A percentile compares a stretch with the other conserved stretches of the same genome.
Evolutionary conservation across 805 yeast genomes (phyloP).

Genomic region (Hanseniaspora pseudoguilliermondii): DNA sequence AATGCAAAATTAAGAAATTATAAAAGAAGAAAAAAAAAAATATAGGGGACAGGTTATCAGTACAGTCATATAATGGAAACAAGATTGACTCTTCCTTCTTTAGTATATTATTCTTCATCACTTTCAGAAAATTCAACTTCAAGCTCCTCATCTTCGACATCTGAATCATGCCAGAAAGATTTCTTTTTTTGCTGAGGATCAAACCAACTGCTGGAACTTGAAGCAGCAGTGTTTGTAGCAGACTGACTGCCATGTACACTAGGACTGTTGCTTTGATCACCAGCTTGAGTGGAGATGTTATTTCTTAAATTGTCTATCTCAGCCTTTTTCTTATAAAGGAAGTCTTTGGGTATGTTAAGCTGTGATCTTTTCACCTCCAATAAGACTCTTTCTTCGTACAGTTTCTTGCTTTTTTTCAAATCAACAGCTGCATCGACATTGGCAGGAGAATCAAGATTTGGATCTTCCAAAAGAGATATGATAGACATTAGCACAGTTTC

Average conservation of each 20-base stretch:
- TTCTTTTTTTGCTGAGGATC: conserved; percentile 2
- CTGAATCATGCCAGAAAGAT: conserved; percentile 12
- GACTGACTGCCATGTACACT: neutral
- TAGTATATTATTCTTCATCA: neutral
- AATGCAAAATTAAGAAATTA: no score
- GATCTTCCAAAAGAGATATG: conserved; percentile 82
- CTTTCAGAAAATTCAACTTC: conserved; percentile 12
- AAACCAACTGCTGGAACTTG: neutral
- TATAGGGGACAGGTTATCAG: no score
- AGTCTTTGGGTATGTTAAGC: conserved; percentile 76
- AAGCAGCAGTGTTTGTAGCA: neutral
- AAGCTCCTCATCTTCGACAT: conserved; percentile 11
- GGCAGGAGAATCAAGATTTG: conserved; percentile 87
- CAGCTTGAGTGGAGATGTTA: neutral
- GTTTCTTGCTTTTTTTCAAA: conserved; percentile 69
- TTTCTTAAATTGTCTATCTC: neutral
- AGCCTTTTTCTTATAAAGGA: conserved; percentile 20
- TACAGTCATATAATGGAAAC: no score
- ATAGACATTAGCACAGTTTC: conserved; percentile 83
- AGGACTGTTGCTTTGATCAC: neutral
- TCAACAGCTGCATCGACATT: conserved; percentile 91
- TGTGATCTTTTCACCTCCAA: conserved; percentile 76
- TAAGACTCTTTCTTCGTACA: conserved; percentile 59
- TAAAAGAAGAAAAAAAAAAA: no score
- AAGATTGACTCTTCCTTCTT: no score